phyloP scores from a whole-genome alignment of 2,329 filamentous ascomycete species.

The Talaromyces sp. region DNA sequence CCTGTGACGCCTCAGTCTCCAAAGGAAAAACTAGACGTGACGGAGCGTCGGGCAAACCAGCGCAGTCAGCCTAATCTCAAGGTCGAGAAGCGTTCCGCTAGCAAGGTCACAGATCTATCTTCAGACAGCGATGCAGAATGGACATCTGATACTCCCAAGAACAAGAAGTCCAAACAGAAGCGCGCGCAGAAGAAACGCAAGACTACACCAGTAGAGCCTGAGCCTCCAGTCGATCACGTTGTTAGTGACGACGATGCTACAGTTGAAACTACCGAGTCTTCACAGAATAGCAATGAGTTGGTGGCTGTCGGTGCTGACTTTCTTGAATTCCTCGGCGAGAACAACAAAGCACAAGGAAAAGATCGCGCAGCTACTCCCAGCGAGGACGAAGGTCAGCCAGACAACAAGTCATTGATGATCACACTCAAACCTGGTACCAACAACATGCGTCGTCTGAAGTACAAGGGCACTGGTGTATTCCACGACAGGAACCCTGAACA shows the following conservation, averaged over 20 bases:
- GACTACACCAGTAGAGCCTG: background rate
- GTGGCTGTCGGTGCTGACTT: constrained; percentile 17
- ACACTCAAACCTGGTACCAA: constrained; percentile 13
- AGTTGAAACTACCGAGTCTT: background rate
- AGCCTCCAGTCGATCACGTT: constrained; percentile 9
- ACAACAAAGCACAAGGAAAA: background rate
- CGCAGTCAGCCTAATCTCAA: constrained; percentile 13
- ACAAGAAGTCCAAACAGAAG: constrained; percentile 13
- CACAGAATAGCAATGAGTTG: background rate
- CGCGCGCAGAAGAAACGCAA: constrained; percentile 21
- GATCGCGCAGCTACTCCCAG: background rate
- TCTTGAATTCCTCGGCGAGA: constrained; percentile 10
- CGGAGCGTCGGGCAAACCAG: background rate
- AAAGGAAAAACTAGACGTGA: background rate
- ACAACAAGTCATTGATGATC: constrained; percentile 9
- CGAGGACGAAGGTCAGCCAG: background rate
- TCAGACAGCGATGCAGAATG: constrained; percentile 12
- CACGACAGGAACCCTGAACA: constrained; percentile 20
- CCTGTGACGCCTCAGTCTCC: background rate
- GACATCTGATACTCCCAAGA: constrained; percentile 1
- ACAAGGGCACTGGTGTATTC: constrained; percentile 19
- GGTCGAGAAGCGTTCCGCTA: constrained; percentile 17
- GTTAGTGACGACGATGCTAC: constrained; percentile 15
- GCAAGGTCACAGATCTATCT: constrained; percentile 2
- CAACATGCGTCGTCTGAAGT: constrained; percentile 4